Evolutionary conservation across 108 stramenopile species (phyloP), one percentile per base, ranked within the genome.

Genomic region (Pseudonitzschia multistriata): DNA sequence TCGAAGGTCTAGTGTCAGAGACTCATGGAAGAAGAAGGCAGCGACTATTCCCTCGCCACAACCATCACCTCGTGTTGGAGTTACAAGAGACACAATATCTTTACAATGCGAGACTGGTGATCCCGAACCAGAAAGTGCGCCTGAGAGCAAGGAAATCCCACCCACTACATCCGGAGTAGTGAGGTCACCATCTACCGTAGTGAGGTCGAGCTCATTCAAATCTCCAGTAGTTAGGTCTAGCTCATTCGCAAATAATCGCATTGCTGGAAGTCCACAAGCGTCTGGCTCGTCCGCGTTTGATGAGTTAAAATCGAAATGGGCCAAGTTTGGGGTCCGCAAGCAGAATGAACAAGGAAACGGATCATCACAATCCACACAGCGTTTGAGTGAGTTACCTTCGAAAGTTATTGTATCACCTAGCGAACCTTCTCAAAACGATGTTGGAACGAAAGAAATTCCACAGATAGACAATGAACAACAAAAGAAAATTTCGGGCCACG

Each of bases 271-370:
- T 29, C 27, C 59, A 3, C 27, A n/a, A 3, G 7, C 1, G 2
- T 17, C 70, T 8, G 39, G 37, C 5, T 25, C 52, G 1, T 42
- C 63, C 5, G 66, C 73, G 15, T 74, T 74, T 49, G 55, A 65
- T 57, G 73, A 74, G 52, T 61, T 74, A 33, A 66, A 61, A 35
- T 74, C 73, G 27, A 66, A 67, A 37, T 74, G 73, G 73, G 56
- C 65, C 25, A 57, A 74, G 31, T 67, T 74, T 39, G 73, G 73
- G 35, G 66, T 65, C 3, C 37, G 39, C 13, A 45, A 4, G 42
- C 22, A 52, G 24, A 24, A 25, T 19, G 50, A 24, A n/a, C n/a
- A n/a, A 52, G 50, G 50, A 10, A 45, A 45, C 3, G 15, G 17
- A 45, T 17, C 3, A 1, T 45, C 42, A 13, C 15, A 6, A 45